Evolutionary conservation across 2,329 filamentous ascomycete genomes (phyloP).

Genomic region (Trichoderma simmonsii): DNA sequence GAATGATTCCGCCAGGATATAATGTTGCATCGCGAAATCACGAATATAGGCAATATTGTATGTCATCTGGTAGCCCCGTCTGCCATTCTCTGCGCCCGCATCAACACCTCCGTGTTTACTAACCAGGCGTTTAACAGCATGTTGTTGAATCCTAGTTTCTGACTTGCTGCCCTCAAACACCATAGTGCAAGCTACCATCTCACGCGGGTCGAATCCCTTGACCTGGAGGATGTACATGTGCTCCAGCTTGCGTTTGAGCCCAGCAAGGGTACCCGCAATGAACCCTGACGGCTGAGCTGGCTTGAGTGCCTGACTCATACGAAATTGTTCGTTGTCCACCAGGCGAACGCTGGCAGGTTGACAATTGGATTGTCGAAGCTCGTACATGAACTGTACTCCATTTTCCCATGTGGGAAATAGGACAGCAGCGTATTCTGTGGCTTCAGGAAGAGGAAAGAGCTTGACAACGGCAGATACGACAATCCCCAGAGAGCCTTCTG

Average conservation of each 20-base stretch:
- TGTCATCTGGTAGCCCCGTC: conserved; percentile 9
- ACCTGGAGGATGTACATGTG: not conserved
- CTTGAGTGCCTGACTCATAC: conserved; percentile 4
- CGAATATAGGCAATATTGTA: conserved; percentile 12
- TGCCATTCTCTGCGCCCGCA: conserved; percentile 3
- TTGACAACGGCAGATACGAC: not conserved
- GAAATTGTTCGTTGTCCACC: conserved; percentile 9
- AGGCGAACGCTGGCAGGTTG: conserved; percentile 4
- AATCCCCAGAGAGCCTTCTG: not conserved
- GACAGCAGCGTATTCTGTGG: not conserved
- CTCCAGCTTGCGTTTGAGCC: not conserved
- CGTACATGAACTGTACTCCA: not conserved
- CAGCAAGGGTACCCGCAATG: not conserved
- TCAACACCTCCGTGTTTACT: not conserved
- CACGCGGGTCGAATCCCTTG: not conserved
- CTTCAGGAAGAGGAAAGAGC: not conserved
- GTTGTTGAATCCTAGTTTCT: not conserved
- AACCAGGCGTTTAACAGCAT: not conserved
- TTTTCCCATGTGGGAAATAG: not conserved
- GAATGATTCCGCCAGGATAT: not conserved
- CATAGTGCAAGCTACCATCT: not conserved
- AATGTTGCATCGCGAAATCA: conserved; percentile 4
- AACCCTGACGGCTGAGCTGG: not conserved
- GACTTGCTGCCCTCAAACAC: not conserved
- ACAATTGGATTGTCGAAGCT: not conserved